Evolutionary conservation across 75 land plant species (phyloP).

Genomic region (Gnetum montanum): DNA sequence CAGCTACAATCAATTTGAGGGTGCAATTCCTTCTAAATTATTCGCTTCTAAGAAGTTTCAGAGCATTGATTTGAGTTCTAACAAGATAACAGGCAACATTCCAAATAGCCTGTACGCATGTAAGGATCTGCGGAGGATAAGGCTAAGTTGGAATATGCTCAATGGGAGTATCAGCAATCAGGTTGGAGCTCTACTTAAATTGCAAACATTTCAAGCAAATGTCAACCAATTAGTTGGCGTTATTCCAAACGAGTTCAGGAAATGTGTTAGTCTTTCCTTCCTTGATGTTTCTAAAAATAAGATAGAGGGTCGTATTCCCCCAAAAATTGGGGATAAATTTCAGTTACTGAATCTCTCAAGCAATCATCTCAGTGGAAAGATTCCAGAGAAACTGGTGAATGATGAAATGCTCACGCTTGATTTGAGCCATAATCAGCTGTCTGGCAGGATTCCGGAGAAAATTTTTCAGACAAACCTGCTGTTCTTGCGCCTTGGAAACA

Average conservation of each 20-base stretch:
- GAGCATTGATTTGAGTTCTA: not conserved
- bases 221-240: not conserved
- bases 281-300: constrained; percentile 1
- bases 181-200: not conserved
- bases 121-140: not conserved
- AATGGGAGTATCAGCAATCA: not conserved
- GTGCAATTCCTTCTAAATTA: not conserved
- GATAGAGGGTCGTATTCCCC: not conserved
- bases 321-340: not conserved
- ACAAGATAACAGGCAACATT: not conserved
- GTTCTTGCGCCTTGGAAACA: not conserved
- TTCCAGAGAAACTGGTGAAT: not conserved
- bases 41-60: not conserved
- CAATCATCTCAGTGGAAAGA: not conserved
- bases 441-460: not conserved
- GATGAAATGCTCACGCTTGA: not conserved
- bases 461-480: not conserved
- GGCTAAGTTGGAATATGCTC: not conserved
- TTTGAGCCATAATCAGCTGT: not conserved
- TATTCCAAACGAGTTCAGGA: not conserved
- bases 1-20: not conserved
- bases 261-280: not conserved
- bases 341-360: not conserved
- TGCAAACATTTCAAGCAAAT: not conserved
- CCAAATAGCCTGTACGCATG: not conserved